These are phyloP conservation scores for Saccharomycopsis malanga DNA, from an alignment of 805 yeast species.

Conservation along the genomic window DNA sequence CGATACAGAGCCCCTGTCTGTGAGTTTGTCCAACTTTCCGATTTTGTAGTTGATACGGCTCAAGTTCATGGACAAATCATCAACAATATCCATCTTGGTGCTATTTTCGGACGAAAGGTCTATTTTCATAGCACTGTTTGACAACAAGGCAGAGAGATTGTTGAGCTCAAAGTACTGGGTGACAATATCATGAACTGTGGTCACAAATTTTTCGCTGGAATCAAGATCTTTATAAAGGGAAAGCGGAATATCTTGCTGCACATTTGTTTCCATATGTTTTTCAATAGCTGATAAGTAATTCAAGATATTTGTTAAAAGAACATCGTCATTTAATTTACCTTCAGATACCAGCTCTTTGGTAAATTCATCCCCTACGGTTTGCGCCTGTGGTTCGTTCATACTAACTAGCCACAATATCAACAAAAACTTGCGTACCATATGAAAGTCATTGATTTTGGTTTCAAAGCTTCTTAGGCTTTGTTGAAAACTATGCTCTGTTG, in stretches of 20 bases:
- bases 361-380: no score
- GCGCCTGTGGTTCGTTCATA: slow-evolving; percentile 2
- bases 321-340: slow-evolving; percentile 1
- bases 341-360: no score
- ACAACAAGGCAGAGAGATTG: neutral
- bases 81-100: neutral
- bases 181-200: neutral
- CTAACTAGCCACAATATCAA: slow-evolving; percentile 1
- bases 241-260: neutral
- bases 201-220: no score
- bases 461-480: neutral
- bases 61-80: neutral
- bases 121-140: neutral
- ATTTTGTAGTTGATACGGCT: neutral
- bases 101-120: neutral
- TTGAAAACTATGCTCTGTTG: no score
- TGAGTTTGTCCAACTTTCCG: neutral
- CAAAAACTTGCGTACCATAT: slow-evolving; percentile 10
- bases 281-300: neutral
- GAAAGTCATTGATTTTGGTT: slow-evolving; percentile 5
- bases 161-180: no score
- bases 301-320: neutral
- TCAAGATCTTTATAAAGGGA: neutral
- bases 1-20: neutral
- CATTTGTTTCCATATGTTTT: neutral